Evolutionary conservation across 1,284 basidiomycete species (phyloP).

Genomic region (Tetrapyrgos nigripes): DNA sequence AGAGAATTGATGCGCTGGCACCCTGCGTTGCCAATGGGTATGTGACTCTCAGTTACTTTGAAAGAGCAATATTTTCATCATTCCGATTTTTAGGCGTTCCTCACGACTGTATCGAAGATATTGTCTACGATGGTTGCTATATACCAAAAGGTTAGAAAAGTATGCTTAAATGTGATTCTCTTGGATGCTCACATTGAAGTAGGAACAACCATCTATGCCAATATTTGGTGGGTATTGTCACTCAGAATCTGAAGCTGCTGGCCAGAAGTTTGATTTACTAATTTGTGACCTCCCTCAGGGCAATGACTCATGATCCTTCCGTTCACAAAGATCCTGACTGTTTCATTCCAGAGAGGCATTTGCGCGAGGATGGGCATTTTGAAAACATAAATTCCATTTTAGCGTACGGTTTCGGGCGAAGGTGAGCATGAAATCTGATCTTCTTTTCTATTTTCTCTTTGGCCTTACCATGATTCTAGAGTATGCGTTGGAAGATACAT

Average conservation of each 20-base stretch:
- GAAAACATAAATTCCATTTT: constrained; percentile 25
- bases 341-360: constrained; percentile 37
- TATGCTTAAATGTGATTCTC: not conserved
- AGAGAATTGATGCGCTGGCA: too few species aligned
- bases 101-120: too few species aligned
- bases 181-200: not conserved
- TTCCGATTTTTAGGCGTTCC: too few species aligned
- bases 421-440: constrained; percentile 28
- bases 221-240: too few species aligned
- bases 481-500: too few species aligned
- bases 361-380: constrained; percentile 29
- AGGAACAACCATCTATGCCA: too few species aligned
- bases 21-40: too few species aligned
- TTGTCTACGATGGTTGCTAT: too few species aligned
- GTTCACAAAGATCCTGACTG: constrained; percentile 34
- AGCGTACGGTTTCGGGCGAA: constrained; percentile 38
- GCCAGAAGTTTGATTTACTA: not conserved
- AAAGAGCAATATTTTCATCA: too few species aligned
- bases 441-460: not conserved
- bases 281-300: constrained; percentile 28
- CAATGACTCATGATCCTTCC: constrained; percentile 38
- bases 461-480: not conserved
- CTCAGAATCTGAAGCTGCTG: too few species aligned
- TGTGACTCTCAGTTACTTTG: too few species aligned
- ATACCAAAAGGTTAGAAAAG: too few species aligned